Base-by-base conservation (phyloP, 345 rosid genomes). In the Salix udensis region DNA sequence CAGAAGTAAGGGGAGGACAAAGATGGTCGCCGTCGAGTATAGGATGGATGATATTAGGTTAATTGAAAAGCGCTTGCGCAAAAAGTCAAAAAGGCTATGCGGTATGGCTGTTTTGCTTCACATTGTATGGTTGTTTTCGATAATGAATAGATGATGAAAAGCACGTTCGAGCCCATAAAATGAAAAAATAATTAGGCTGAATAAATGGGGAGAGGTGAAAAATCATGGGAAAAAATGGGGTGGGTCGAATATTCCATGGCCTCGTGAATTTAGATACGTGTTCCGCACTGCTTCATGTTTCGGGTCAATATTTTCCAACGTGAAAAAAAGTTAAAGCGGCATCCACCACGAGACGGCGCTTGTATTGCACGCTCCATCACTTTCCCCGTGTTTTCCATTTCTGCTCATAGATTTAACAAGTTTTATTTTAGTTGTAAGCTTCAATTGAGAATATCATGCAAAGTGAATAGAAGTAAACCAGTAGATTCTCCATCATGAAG, bases 71-170 rank as follows among this genome's bases (percentile, higher is more conserved):
- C 65, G 16, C 21, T 21, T 55, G 7, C 68, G 28, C 39, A 76
- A 1, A 9, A 3, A 76, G 55, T 68, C 42, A 68, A 67, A 24
- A 76, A 55, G 53, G 67, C 53, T 28, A 19, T 4, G 7, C 15
- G 40, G 21, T 24, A 74, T 62, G 76, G 30, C 60, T 72, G 39
- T 2, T 37, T 37, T 67, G 60, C 68, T 61, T 62, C 55, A 62
- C 68, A 36, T 36, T 36, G 37, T 36, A 5, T 36, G 37, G 37
- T 36, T 36, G 37, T 36, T 36, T 36, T 36, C 37, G 37, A 36
- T 34, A 4, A 34, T 34, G 19, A 4, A 14, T 24, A 62, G 13
- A 62, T 21, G 6, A 1, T 8, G 68, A 31, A 14, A 13, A n/a
- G 10, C 37, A 7, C 19, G 7, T 12, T 6, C 2, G 19, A 65